phyloP scores from a whole-genome alignment of 2,329 filamentous ascomycete genomes.

The Trichocomaceae sp. region DNA sequence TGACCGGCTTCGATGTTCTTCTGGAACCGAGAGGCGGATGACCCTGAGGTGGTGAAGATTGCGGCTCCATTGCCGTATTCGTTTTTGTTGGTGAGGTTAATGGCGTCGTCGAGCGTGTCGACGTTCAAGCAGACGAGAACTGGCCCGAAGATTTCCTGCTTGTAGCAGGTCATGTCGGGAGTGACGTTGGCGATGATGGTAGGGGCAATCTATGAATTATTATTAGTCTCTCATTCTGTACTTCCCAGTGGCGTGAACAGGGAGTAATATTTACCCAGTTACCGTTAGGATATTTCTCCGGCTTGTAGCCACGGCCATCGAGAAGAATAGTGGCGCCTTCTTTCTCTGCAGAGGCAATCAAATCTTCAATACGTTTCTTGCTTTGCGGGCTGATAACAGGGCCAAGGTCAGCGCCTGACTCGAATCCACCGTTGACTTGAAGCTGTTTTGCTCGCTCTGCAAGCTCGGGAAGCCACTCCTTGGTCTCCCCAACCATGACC shows the following conservation, averaged over 20 bases:
- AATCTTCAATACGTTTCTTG: constrained; percentile 52
- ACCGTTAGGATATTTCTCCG: constrained; percentile 55
- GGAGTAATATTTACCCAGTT: constrained; percentile 60
- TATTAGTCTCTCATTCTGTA: constrained; percentile 29
- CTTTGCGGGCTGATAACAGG: constrained; percentile 55
- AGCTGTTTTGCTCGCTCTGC: constrained; percentile 55
- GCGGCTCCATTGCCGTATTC: constrained; percentile 62
- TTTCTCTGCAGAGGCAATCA: constrained; percentile 55
- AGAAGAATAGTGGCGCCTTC: constrained; percentile 57
- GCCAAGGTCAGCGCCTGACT: constrained; percentile 55
- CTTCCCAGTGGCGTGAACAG: constrained; percentile 37
- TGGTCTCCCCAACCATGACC: constrained; percentile 57
- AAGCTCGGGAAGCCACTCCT: constrained; percentile 57
- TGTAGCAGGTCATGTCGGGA: constrained; percentile 33
- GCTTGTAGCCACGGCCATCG: constrained; percentile 54
- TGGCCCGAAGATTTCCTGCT: constrained; percentile 33
- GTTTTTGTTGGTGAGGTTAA: constrained; percentile 55
- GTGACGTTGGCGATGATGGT: constrained; percentile 32
- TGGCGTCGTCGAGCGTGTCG: constrained; percentile 31
- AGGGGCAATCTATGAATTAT: constrained; percentile 20
- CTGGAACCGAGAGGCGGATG: constrained; percentile 57
- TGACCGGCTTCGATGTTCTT: constrained; percentile 61
- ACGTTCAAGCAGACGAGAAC: constrained; percentile 33
- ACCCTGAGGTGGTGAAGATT: constrained; percentile 58
- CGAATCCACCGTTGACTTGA: constrained; percentile 56